Percentiles rank a stretch among this genome's conserved stretches.
These are phyloP conservation scores for Suhomyces panamericanus DNA, from an alignment of 1,139 yeast species.

Conservation along the genomic window DNA sequence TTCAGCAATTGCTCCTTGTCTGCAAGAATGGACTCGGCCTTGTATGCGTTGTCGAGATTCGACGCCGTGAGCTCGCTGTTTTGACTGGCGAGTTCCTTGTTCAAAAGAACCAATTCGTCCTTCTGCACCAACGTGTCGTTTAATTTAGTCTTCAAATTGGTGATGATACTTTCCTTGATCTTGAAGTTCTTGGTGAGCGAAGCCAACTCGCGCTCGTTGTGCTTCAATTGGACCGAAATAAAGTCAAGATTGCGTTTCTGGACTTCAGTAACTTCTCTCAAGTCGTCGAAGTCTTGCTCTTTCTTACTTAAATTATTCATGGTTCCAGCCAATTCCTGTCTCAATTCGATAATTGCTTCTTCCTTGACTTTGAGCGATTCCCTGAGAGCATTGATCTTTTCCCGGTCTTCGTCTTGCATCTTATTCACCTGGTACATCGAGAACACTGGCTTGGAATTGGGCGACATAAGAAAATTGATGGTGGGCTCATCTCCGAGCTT, in stretches of 20 bases:
- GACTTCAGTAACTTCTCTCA: constrained; percentile 22
- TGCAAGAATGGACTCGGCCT: constrained; percentile 17
- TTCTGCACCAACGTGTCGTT: constrained; percentile 9
- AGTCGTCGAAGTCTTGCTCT: constrained; percentile 18
- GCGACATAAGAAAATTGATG: constrained; percentile 34
- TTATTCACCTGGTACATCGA: constrained; percentile 33
- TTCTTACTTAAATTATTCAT: constrained; percentile 6
- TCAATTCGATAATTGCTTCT: constrained; percentile 1
- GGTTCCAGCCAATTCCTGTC: constrained; percentile 7
- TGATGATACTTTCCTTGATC: constrained; percentile 21
- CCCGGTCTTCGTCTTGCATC: constrained; percentile 28
- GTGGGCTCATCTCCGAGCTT: constrained; percentile 29
- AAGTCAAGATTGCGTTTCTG: constrained; percentile 28
- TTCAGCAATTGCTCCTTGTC: constrained; percentile 20
- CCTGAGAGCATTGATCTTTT: constrained; percentile 14
- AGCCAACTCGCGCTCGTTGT: constrained; percentile 33
- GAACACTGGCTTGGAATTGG: constrained; percentile 40
- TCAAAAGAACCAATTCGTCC: constrained; percentile 5
- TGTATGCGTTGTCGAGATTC: constrained; percentile 16
- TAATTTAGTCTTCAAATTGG: constrained; percentile 12
- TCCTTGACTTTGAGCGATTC: constrained; percentile 10
- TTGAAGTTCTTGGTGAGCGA: constrained; percentile 30
- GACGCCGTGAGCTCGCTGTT: constrained; percentile 15
- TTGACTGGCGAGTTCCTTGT: constrained; percentile 6
- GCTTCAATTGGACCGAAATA: constrained; percentile 30